phyloP scores from a whole-genome alignment of 352 stramenopile species.

The Detonula confervacea region DNA sequence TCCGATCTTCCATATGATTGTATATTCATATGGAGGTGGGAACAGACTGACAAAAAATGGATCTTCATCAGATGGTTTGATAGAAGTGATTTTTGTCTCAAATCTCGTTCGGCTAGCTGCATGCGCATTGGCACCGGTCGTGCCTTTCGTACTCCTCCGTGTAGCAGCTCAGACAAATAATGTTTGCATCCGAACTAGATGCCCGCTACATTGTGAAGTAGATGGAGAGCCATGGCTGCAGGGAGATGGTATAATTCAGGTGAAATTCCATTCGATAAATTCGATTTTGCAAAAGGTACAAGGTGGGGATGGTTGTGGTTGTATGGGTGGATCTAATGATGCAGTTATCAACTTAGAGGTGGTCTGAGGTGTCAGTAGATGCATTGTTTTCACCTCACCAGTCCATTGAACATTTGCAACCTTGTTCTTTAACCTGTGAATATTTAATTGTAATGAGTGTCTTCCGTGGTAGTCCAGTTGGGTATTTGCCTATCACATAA shows the following conservation, averaged over 20 bases:
- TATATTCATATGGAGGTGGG: conserved; percentile 75
- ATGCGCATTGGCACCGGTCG: conserved; percentile 27
- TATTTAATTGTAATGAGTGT: too few relatives aligned
- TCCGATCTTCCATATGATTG: too few relatives aligned
- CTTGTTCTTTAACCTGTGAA: too few relatives aligned
- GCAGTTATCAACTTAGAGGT: conserved; percentile 19
- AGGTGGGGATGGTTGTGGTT: conserved; percentile 29
- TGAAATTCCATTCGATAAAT: conserved; percentile 86
- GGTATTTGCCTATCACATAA: too few relatives aligned
- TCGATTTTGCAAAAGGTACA: conserved; percentile 36
- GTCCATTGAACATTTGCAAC: too few relatives aligned
- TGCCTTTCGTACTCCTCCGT: conserved; percentile 48
- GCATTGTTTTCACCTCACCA: too few relatives aligned
- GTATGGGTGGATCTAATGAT: conserved; percentile 26
- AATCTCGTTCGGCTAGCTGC: conserved; percentile 42
- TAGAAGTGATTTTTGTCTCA: conserved; percentile 64
- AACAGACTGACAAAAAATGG: conserved; percentile 45
- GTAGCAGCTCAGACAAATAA: conserved; percentile 50
- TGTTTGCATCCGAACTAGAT: conserved; percentile 46
- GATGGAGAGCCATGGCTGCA: conserved; percentile 74
- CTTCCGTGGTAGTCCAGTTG: too few relatives aligned
- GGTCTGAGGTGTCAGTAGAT: too few relatives aligned
- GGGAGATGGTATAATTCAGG: conserved; percentile 42
- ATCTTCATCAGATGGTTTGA: conserved; percentile 47
- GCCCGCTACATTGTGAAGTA: conserved; percentile 58